Percentiles rank a stretch among this genome's conserved stretches.
Evolutionary conservation across 176 grass and related monocot genomes (phyloP).

Genomic region (Carex pumila): DNA sequence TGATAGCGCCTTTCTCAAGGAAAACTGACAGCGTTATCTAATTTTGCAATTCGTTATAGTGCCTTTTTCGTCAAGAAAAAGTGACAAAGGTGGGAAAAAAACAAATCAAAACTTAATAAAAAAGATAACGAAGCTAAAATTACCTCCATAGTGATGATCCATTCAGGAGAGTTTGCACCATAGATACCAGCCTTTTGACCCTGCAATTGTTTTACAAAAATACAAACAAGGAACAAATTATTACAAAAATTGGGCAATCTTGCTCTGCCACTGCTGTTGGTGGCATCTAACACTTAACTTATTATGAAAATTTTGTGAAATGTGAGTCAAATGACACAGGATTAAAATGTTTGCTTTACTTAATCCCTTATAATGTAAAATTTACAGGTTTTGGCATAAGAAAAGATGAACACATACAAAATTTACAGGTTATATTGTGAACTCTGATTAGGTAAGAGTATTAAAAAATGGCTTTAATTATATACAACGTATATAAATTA

Average conservation of each 20-base stretch:
- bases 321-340: background rate
- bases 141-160: constrained; percentile 93
- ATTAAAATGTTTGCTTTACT: background rate
- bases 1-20: background rate
- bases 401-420: background rate
- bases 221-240: background rate
- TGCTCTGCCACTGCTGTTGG: background rate
- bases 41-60: background rate
- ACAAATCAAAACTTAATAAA: background rate
- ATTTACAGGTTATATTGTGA: background rate
- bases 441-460: background rate
- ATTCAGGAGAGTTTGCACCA: constrained; percentile 74
- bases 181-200: constrained; percentile 62
- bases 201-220: constrained; percentile 29
- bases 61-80: background rate
- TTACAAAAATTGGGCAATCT: background rate
- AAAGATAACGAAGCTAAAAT: background rate
- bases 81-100: background rate
- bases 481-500: background rate
- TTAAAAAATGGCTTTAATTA: background rate
- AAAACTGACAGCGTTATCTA: background rate
- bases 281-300: background rate
- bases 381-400: background rate
- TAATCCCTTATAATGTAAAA: background rate
- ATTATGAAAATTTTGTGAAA: constrained; percentile 19